A percentile compares a stretch with the other conserved stretches of the same genome.
Conservation (phyloP, 1,284 basidiomycete species). For the Phaffia rhodozyma region DNA sequence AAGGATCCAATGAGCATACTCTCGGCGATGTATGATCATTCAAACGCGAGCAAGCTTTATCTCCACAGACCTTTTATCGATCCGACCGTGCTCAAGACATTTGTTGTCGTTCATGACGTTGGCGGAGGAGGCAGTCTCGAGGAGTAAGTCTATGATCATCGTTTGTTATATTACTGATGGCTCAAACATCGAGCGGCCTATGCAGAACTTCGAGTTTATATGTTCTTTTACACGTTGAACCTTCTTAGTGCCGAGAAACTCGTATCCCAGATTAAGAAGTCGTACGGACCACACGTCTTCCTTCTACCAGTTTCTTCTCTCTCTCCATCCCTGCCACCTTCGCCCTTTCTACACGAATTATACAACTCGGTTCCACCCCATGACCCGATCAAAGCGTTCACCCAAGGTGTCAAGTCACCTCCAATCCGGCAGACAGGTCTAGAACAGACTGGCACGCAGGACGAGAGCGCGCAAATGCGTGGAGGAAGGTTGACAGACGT, state of each 20-base stretch:
- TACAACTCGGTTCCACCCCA: conserved; percentile 1
- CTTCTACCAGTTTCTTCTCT: conserved; percentile 34
- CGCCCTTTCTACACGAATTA: conserved; percentile 7
- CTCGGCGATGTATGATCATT: conserved; percentile 26
- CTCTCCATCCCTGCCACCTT: conserved; percentile 2
- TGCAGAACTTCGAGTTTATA: background rate
- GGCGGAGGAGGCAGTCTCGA: conserved; percentile 26
- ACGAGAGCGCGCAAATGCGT: conserved; percentile 19
- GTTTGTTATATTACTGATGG: background rate
- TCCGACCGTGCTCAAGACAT: conserved; percentile 31
- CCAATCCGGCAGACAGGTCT: background rate
- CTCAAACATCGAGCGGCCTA: background rate
- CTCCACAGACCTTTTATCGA: conserved; percentile 32
- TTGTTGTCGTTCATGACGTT: conserved; percentile 36
- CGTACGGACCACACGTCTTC: conserved; percentile 34
- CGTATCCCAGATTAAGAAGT: conserved; percentile 30
- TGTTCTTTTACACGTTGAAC: background rate
- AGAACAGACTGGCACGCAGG: background rate
- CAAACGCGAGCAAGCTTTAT: conserved; percentile 20
- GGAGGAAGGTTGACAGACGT: conserved; percentile 47
- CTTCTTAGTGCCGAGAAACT: conserved; percentile 27
- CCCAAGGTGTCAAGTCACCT: background rate
- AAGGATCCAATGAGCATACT: conserved; percentile 27
- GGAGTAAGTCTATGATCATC: conserved; percentile 22
- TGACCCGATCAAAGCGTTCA: conserved; percentile 3